Percentiles rank a stretch among this genome's conserved stretches.
Conservation (phyloP, 2,329 filamentous ascomycete genomes). For the Aspergillus sp. region DNA sequence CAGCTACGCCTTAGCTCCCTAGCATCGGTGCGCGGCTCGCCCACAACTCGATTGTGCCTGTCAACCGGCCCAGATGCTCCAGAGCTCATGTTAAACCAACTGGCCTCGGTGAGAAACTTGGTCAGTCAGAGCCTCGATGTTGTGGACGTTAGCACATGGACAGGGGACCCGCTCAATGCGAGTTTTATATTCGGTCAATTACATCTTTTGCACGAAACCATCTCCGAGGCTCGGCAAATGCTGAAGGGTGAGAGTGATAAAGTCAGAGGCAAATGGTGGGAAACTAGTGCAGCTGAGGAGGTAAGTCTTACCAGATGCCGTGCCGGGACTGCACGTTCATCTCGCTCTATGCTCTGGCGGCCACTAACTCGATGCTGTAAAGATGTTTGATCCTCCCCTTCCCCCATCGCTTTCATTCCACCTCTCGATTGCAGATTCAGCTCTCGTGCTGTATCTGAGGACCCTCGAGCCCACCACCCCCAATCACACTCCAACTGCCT, state of each 20-base stretch:
- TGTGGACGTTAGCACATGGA: slow-evolving; percentile 73
- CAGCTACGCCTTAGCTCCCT: slow-evolving; percentile 65
- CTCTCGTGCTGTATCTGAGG: slow-evolving; percentile 68
- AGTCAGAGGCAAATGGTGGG: slow-evolving; percentile 55
- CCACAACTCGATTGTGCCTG: slow-evolving; percentile 53
- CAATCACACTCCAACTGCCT: slow-evolving; percentile 62
- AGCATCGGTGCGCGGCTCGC: slow-evolving; percentile 52
- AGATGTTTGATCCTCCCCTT: slow-evolving; percentile 62
- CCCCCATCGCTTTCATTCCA: slow-evolving; percentile 69
- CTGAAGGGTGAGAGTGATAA: slow-evolving; percentile 56
- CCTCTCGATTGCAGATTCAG: slow-evolving; percentile 68
- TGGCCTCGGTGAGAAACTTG: slow-evolving; percentile 70
- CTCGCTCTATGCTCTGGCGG: not conserved
- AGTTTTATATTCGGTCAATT: slow-evolving; percentile 60
- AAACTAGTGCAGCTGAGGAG: slow-evolving; percentile 56
- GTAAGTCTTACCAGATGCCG: slow-evolving; percentile 40
- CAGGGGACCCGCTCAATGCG: slow-evolving; percentile 62
- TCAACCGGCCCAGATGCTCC: slow-evolving; percentile 55
- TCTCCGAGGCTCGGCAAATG: slow-evolving; percentile 59
- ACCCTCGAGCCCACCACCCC: slow-evolving; percentile 64
- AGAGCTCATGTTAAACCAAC: slow-evolving; percentile 64
- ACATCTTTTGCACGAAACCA: slow-evolving; percentile 59
- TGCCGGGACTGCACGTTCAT: not conserved
- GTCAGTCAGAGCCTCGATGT: slow-evolving; percentile 83
- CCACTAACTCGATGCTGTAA: slow-evolving; percentile 3